Conservation (phyloP, 345 rosid genomes). For the Conringia planisiliqua region DNA sequence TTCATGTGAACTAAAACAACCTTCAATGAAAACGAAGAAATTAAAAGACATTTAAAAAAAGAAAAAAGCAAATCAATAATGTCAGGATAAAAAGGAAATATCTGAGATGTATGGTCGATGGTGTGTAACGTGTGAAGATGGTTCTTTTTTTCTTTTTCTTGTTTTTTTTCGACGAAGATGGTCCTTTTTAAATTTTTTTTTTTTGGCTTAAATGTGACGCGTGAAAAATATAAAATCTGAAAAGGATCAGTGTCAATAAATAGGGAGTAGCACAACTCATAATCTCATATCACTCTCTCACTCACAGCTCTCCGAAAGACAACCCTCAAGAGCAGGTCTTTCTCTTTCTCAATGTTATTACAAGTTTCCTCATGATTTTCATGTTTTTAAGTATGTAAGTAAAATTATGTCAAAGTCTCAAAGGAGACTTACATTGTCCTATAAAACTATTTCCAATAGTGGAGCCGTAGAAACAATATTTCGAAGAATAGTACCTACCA, state of each 20-base stretch:
- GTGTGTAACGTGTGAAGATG: neutral
- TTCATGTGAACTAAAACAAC: neutral
- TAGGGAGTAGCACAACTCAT: neutral
- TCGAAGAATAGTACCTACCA: neutral
- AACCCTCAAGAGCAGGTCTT: neutral
- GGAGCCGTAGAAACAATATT: neutral
- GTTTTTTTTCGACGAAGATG: too few species aligned
- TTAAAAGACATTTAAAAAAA: neutral
- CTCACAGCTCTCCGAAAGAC: neutral
- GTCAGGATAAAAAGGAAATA: neutral
- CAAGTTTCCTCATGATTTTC: neutral
- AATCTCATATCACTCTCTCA: neutral
- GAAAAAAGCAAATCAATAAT: neutral
- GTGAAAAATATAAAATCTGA: neutral
- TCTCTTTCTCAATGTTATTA: neutral
- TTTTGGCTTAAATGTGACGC: neutral
- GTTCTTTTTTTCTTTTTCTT: too few species aligned
- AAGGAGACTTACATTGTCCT: neutral
- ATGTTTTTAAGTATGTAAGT: neutral
- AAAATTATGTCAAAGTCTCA: neutral
- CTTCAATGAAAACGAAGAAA: neutral
- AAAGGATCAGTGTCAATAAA: neutral
- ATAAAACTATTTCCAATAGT: too few species aligned
- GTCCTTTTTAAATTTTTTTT: too few species aligned
- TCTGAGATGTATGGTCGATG: neutral